Evolutionary conservation across 2,329 filamentous ascomycete genomes (phyloP).

Genomic region (Raffaelea ambrosiae): DNA sequence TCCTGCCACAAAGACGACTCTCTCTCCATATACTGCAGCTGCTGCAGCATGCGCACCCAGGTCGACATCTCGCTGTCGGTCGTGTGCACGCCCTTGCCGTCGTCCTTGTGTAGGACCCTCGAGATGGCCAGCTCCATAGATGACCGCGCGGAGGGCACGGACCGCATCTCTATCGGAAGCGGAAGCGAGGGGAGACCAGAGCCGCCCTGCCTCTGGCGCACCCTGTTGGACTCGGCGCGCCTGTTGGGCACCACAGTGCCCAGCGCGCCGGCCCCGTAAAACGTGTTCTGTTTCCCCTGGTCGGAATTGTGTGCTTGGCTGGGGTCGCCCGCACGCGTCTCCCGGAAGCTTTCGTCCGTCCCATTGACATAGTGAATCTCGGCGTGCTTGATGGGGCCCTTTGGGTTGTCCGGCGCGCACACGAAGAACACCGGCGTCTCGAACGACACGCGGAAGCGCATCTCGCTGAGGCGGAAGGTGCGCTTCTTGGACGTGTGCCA

Average conservation of each 20-base stretch:
- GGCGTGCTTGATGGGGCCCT: constrained; percentile 21
- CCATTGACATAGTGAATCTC: constrained; percentile 30
- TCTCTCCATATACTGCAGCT: constrained; percentile 40
- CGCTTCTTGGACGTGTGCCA: constrained; percentile 34
- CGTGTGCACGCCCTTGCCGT: constrained; percentile 35
- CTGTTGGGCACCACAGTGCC: no score
- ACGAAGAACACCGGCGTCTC: constrained; percentile 43
- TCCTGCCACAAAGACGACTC: constrained; percentile 39
- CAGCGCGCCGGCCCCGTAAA: not conserved
- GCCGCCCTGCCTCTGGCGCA: constrained; percentile 9
- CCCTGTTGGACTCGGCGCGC: constrained; percentile 9
- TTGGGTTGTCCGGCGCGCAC: constrained; percentile 30
- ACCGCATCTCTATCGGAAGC: no score
- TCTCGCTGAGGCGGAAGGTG: constrained; percentile 30
- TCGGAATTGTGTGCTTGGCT: not conserved
- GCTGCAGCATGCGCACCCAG: constrained; percentile 42
- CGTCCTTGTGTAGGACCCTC: not conserved
- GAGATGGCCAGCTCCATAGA: no score
- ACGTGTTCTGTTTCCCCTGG: no score
- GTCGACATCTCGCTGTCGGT: constrained; percentile 49
- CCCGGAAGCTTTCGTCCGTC: constrained; percentile 20
- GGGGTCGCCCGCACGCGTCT: not conserved
- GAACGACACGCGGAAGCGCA: constrained; percentile 41
- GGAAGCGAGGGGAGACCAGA: no score
- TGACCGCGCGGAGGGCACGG: no score